These are phyloP conservation scores for Moricandia moricandioides DNA, from an alignment of 345 rosid species.

Conservation along the genomic window DNA sequence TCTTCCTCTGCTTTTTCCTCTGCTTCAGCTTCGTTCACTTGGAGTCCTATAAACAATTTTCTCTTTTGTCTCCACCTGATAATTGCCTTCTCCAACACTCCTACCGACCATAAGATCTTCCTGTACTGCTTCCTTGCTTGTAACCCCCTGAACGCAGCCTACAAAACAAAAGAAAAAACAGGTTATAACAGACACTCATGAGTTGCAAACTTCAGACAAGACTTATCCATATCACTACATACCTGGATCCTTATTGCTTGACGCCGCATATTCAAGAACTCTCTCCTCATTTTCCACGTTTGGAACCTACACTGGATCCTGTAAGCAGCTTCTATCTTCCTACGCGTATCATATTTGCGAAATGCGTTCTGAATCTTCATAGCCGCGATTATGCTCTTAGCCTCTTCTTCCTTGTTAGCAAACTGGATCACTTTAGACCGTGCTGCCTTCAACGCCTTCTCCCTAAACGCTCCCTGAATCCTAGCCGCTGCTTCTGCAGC, in stretches of 20 bases:
- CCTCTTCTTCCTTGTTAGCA: constrained; percentile 63
- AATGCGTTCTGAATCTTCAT: constrained; percentile 94
- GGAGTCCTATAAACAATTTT: constrained; percentile 79
- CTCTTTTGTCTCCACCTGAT: constrained; percentile 88
- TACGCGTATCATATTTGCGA: constrained; percentile 62
- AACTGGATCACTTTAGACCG: constrained; percentile 46
- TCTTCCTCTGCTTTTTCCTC: constrained; percentile 78
- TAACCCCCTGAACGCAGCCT: constrained; percentile 88
- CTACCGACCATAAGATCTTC: constrained; percentile 89
- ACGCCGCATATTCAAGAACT: constrained; percentile 71
- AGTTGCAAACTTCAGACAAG: constrained; percentile 14
- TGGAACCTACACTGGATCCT: constrained; percentile 86
- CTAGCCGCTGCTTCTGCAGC: constrained; percentile 94
- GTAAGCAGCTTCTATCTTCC: constrained; percentile 79
- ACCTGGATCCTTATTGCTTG: constrained; percentile 86
- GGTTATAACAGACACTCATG: neutral
- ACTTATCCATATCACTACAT: constrained; percentile 11
- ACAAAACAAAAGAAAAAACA: constrained; percentile 13
- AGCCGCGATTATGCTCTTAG: constrained; percentile 72
- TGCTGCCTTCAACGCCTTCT: constrained; percentile 57
- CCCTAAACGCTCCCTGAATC: constrained; percentile 84
- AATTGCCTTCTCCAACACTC: constrained; percentile 86
- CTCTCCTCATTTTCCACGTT: constrained; percentile 72
- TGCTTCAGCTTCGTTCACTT: constrained; percentile 41
- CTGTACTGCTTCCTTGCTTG: constrained; percentile 75